Conservation (phyloP, 2,329 filamentous ascomycete species). For the Ramularia endophylla region DNA sequence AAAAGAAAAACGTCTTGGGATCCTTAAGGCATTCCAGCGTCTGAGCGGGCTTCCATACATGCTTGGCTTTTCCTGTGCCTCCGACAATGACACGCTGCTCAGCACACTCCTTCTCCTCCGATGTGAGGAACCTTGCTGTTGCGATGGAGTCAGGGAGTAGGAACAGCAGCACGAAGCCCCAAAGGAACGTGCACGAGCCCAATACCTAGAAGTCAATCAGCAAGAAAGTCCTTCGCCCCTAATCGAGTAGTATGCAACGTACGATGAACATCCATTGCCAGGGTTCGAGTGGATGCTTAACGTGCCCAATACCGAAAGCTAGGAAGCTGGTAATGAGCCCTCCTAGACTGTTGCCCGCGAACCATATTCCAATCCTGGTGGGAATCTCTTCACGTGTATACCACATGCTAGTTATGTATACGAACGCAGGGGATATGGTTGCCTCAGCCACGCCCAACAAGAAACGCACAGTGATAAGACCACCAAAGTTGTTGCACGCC, state of each 20-base stretch:
- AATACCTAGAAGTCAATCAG: too few relatives aligned
- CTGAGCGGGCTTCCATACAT: conserved; percentile 11
- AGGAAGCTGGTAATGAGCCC: too few relatives aligned
- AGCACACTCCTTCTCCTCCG: conserved; percentile 12
- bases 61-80: conserved; percentile 12
- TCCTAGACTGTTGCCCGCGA: too few relatives aligned
- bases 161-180: conserved; percentile 14
- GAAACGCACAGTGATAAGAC: conserved; percentile 38
- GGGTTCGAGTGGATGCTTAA: too few relatives aligned
- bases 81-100: conserved; percentile 8
- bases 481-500: conserved; percentile 15
- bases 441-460: conserved; percentile 8
- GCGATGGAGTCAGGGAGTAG: conserved; percentile 14
- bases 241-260: too few relatives aligned
- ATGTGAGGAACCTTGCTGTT: conserved; percentile 9
- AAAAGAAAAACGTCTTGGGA: conserved; percentile 16
- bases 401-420: conserved; percentile 34
- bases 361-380: conserved; percentile 30
- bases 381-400: conserved; percentile 13
- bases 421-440: conserved; percentile 40
- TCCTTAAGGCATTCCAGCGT: conserved; percentile 14
- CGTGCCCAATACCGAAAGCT: too few relatives aligned
- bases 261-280: too few relatives aligned
- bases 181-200: too few relatives aligned
- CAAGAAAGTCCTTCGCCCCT: too few relatives aligned